These are phyloP conservation scores for Podochytrium sp. DNA, from an alignment of 192 early-diverging fungal species.

Conservation along the genomic window DNA sequence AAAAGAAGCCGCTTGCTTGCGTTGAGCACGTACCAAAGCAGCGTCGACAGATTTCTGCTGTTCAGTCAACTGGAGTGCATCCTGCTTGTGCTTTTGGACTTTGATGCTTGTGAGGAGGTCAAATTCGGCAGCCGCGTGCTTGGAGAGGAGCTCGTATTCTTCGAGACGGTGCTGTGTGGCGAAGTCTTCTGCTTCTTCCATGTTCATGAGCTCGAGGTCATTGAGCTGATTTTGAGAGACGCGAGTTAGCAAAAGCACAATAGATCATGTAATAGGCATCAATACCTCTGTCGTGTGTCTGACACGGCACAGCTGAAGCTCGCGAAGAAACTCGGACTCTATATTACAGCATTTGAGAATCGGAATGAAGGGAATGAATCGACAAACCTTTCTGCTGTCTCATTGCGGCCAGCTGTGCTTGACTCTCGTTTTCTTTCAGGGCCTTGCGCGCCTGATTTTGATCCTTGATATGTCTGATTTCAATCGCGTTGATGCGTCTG, in stretches of 20 bases:
- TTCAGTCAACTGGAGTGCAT: constrained; percentile 3
- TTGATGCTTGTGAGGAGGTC: constrained; percentile 19
- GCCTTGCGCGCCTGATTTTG: neutral
- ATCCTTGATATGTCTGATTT: constrained; percentile 21
- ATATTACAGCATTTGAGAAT: neutral
- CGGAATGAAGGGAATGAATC: too few relatives aligned
- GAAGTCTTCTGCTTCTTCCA: constrained; percentile 21
- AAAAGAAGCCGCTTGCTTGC: constrained; percentile 13
- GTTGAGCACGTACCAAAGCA: constrained; percentile 2
- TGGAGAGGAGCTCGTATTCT: constrained; percentile 24
- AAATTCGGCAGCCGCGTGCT: constrained; percentile 2
- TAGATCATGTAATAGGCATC: neutral
- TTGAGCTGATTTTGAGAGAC: constrained; percentile 15
- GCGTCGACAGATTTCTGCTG: constrained; percentile 5
- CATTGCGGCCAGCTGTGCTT: constrained; percentile 17
- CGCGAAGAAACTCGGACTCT: constrained; percentile 32
- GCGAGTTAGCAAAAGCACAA: neutral
- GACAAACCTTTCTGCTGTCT: constrained; percentile 26
- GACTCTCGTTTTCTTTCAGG: constrained; percentile 23
- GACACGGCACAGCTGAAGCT: constrained; percentile 26
- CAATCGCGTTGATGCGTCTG: constrained; percentile 8
- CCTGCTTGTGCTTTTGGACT: constrained; percentile 2
- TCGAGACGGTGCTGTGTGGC: constrained; percentile 2
- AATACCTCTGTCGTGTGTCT: constrained; percentile 26
- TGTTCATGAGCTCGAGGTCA: constrained; percentile 20